phyloP scores from a whole-genome alignment of 2,329 filamentous ascomycete species.

The Colletotrichum musae region DNA sequence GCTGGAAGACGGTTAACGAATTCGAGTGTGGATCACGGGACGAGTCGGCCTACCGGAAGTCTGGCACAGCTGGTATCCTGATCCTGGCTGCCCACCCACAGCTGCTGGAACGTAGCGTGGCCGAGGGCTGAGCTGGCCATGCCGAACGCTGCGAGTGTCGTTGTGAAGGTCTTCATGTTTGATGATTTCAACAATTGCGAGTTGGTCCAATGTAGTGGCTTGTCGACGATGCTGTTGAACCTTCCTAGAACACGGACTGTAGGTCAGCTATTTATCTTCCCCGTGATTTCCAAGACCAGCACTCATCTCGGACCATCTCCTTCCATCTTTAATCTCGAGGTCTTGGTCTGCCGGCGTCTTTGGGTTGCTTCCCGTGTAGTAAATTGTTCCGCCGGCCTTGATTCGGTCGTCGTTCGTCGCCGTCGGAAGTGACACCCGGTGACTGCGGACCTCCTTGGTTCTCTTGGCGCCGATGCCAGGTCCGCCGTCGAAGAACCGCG shows the following conservation, averaged over 20 bases:
- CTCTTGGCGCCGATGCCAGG: slow-evolving; percentile 6
- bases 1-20: background rate
- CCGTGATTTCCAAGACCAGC: background rate
- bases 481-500: background rate
- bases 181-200: background rate
- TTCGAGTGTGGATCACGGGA: background rate
- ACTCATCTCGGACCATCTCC: background rate
- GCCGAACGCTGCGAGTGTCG: slow-evolving; percentile 2
- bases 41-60: slow-evolving; percentile 24
- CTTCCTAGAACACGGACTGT: background rate
- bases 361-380: background rate
- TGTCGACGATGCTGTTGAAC: background rate
- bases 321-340: background rate
- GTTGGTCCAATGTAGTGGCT: background rate
- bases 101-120: slow-evolving; percentile 66
- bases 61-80: slow-evolving; percentile 25
- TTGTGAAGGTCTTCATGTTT: slow-evolving; percentile 15
- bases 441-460: background rate
- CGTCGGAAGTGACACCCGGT: slow-evolving; percentile 5
- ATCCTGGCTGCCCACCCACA: slow-evolving; percentile 57
- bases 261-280: background rate
- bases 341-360: background rate
- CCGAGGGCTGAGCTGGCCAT: slow-evolving; percentile 41
- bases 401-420: slow-evolving; percentile 14
- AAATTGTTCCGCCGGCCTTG: background rate